These are phyloP conservation scores for Globisporangium abappressorium DNA, from an alignment of 352 stramenopile genomes.

Conservation along the genomic window DNA sequence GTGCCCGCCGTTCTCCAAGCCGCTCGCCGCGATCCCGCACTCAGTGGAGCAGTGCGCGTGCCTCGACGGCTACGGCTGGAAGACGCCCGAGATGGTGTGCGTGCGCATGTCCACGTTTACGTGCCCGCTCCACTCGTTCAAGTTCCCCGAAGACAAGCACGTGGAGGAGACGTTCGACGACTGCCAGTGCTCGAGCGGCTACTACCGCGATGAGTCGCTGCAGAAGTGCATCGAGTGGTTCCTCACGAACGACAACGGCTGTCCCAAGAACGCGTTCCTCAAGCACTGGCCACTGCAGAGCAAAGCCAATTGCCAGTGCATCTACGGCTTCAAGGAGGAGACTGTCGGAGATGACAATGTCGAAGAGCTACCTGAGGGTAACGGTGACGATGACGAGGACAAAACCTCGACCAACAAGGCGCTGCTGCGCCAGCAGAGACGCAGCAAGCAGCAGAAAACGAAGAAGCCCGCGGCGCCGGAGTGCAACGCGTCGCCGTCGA, in stretches of 20 bases:
- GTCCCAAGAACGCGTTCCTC: conserved; percentile 55
- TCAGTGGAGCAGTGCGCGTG: conserved; percentile 78
- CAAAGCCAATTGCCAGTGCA: conserved; percentile 66
- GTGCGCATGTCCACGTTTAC: conserved; percentile 51
- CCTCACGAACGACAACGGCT: conserved; percentile 60
- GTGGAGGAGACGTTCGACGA: conserved; percentile 54
- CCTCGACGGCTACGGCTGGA: conserved; percentile 70
- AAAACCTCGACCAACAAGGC: background rate
- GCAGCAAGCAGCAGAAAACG: conserved; percentile 5
- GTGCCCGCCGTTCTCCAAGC: conserved; percentile 59
- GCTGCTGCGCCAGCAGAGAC: conserved; percentile 1
- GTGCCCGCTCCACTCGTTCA: conserved; percentile 64
- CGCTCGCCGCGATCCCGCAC: conserved; percentile 50
- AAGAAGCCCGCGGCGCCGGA: conserved; percentile 10
- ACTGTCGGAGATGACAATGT: background rate
- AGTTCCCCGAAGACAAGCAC: conserved; percentile 23
- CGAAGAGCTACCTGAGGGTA: background rate
- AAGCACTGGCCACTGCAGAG: conserved; percentile 77
- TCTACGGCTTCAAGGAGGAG: conserved; percentile 46
- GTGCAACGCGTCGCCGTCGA: conserved; percentile 29
- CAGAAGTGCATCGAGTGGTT: conserved; percentile 64
- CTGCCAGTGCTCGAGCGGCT: conserved; percentile 68
- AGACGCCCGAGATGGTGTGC: conserved; percentile 66
- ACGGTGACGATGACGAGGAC: background rate
- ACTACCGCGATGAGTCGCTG: conserved; percentile 55